These are phyloP conservation scores for Penicillium sp. DNA, from an alignment of 2,329 filamentous ascomycete genomes.

Conservation along the genomic window DNA sequence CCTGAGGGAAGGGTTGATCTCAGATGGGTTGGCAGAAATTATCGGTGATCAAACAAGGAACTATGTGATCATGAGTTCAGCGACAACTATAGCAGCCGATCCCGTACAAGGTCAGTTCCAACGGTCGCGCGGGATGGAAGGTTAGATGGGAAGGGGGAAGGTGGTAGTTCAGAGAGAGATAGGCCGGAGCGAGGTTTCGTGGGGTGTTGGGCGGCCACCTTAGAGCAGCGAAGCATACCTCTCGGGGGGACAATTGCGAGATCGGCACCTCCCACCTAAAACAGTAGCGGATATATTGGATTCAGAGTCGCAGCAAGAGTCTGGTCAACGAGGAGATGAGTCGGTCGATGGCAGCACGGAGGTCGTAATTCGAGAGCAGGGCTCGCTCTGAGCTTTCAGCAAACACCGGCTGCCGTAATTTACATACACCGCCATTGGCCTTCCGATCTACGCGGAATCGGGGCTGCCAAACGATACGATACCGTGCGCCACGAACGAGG, in stretches of 20 bases:
- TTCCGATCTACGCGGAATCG: not conserved
- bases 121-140: slow-evolving; percentile 16
- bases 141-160: slow-evolving; percentile 27
- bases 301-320: not conserved
- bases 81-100: slow-evolving; percentile 5
- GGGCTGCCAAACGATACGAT: slow-evolving; percentile 11
- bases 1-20: slow-evolving; percentile 33
- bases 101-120: slow-evolving; percentile 15
- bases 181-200: slow-evolving; percentile 37
- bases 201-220: slow-evolving; percentile 38
- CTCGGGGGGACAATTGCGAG: slow-evolving; percentile 23
- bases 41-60: slow-evolving; percentile 13
- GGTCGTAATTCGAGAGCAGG: too few species aligned
- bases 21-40: slow-evolving; percentile 21
- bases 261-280: slow-evolving; percentile 3
- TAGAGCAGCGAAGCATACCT: slow-evolving; percentile 27
- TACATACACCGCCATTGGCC: slow-evolving; percentile 17
- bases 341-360: not conserved
- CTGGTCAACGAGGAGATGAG: not conserved
- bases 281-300: not conserved
- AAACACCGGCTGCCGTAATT: slow-evolving; percentile 19
- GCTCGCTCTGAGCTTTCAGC: slow-evolving; percentile 18
- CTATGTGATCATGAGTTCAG: slow-evolving; percentile 5
- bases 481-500: slow-evolving; percentile 24
- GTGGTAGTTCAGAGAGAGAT: slow-evolving; percentile 20